Base-by-base conservation (phyloP, 441 rosid species). In the Bocquillonia castaneifolia region DNA sequence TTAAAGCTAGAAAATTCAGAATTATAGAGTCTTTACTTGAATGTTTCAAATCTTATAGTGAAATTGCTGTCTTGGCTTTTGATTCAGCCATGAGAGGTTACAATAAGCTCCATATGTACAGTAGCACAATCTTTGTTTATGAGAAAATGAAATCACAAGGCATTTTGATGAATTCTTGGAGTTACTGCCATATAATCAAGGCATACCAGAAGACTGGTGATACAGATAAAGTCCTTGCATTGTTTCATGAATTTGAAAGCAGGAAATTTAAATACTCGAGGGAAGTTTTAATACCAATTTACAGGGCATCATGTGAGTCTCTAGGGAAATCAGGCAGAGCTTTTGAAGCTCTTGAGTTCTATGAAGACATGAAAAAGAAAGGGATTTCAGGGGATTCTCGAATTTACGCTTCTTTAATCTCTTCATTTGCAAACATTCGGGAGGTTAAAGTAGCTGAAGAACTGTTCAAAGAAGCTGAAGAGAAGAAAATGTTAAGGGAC, bases 21-120 rank as follows among this genome's bases (percentile, higher is more conserved):
- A 28, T 82, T 40, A 82, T 71, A 5, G 84, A 83, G 65, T 48
- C 74, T 62, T 61, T 90, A 63, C 89, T 92, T 60, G 76, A 63
- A 45, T 79, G 74, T 36, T 85, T 86, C 67, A 72, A 77, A 77
- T 61, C 79, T 37, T 79, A 81, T 55, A 39, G 63, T 45, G 71
- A 66, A 71, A 32, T 78, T 59, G 78, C 85, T 22, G 75, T 82
- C 45, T 69, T 80, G 72, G 82, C 88, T 44, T 80, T 84, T 71
- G 78, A 72, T 66, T 72, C 95, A 22, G 95, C 93, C 15, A 85
- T 90, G 93, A 78, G 69, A 77, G 91, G 88, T 53, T 92, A 85
- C 32, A 90, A 92, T 76, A 86, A 87, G 72, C 79, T 90, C 45
- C 96, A 92, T 59, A 90, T 92, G 98, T 92, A 76, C 71, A 75